Conservation (phyloP, 2,329 filamentous ascomycete species). For the Fusarium succisae region DNA sequence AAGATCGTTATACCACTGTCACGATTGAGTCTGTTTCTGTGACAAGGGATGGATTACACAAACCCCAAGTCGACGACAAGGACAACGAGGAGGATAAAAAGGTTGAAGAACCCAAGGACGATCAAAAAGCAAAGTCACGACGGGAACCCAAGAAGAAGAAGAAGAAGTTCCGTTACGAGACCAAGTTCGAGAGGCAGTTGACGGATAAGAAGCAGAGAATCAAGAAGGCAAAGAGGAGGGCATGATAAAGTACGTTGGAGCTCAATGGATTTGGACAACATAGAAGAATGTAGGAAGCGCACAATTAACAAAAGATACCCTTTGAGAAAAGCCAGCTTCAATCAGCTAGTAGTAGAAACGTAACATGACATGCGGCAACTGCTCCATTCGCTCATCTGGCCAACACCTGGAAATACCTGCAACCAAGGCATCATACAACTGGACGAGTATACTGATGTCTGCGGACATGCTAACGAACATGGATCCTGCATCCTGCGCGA, state of each 20-base stretch:
- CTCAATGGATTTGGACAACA: conserved; percentile 15
- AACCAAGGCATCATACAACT: conserved; percentile 33
- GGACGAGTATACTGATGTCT: conserved; percentile 32
- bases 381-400: conserved; percentile 42
- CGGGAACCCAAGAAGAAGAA: conserved; percentile 78
- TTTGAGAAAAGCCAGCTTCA: conserved; percentile 41
- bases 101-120: conserved; percentile 36
- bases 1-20: conserved; percentile 94
- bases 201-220: conserved; percentile 75
- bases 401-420: conserved; percentile 40
- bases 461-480: conserved; percentile 29
- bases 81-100: conserved; percentile 52
- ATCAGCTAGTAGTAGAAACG: conserved; percentile 46
- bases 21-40: conserved; percentile 90
- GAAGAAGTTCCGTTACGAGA: conserved; percentile 93
- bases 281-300: conserved; percentile 28
- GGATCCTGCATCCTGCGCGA: conserved; percentile 32
- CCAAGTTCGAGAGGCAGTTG: conserved; percentile 83
- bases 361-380: conserved; percentile 47
- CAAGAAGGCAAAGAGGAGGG: conserved; percentile 54
- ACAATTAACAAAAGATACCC: conserved; percentile 47
- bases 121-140: conserved; percentile 45
- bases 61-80: conserved; percentile 52
- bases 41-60: conserved; percentile 76
- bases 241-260: conserved; percentile 3